Evolutionary conservation across 202 grass and related monocot genomes (phyloP), one percentile per base, ranked within the genome.

Genomic region (Schoenoplectus tabernaemontani): DNA sequence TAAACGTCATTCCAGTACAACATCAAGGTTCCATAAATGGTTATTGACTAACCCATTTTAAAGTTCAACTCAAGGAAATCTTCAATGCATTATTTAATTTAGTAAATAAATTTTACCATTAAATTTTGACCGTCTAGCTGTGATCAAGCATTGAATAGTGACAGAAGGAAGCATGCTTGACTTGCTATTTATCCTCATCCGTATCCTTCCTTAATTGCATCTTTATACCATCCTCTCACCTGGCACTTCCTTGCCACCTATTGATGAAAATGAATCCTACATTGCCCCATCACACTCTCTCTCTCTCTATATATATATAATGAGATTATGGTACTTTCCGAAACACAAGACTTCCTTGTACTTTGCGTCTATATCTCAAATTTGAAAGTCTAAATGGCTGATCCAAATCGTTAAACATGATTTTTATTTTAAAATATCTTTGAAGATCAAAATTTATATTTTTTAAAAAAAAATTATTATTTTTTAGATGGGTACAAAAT

Each of bases 211-310:
- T 70, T 82, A 82, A 67, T 82, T 82, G 60, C 51, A 37, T 28
- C 41, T 36, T 56, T 56, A 82, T 54, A n/a, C 68, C 23, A 43
- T 50, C 23, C 32, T 81, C 89, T 88, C 80, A 74, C 61, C 83
- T 89, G 58, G 86, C 89, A 91, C 87, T 81, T 83, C 83, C 85
- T 71, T 75, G 54, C 92, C 87, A 89, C 87, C 83, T 86, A 87
- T 28, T 51, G 19, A 76, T 76, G 44, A 81, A 78, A 88, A 89
- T 86, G 79, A 88, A 79, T 69, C 71, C 61, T 54, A 72, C 22
- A 20, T 71, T 84, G 7, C 33, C 82, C 82, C 84, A 80, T 86
- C 87, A 81, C n/a, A n/a, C 48, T 71, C 41, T 67, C 80, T 10
- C 37, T 57, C 61, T 76, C 24, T 76, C 71, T 76, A n/a, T n/a